Conservation (phyloP, 1,139 yeast genomes). For the Nakaseomyces delphensis region DNA sequence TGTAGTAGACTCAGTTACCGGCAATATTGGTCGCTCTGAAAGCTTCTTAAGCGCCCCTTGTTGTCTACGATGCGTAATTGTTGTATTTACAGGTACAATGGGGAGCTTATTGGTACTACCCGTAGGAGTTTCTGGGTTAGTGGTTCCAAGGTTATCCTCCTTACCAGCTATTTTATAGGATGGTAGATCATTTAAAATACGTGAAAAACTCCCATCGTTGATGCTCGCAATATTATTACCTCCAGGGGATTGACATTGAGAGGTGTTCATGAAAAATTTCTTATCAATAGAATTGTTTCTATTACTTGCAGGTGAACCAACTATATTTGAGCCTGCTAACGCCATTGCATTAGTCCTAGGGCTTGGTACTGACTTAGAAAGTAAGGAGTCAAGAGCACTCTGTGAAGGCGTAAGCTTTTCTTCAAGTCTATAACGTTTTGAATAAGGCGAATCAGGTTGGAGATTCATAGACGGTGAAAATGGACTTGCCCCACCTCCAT, state of each 20-base stretch:
- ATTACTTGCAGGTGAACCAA: constrained; percentile 4
- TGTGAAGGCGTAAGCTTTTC: constrained; percentile 27
- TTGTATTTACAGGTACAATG: constrained; percentile 1
- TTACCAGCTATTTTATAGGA: background rate
- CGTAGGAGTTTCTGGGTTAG: background rate
- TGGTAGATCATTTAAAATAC: constrained; percentile 1
- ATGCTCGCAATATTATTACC: background rate
- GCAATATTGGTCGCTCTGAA: constrained; percentile 7
- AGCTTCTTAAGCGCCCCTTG: constrained; percentile 6
- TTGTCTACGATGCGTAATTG: constrained; percentile 3
- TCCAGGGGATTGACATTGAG: constrained; percentile 4
- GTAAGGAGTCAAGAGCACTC: constrained; percentile 28
- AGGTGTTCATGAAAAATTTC: constrained; percentile 1
- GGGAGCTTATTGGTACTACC: background rate
- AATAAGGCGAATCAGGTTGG: constrained; percentile 19
- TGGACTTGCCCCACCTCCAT: constrained; percentile 15
- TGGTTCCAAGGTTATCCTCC: background rate
- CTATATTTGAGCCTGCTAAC: background rate
- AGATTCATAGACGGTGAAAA: constrained; percentile 20
- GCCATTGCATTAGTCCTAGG: constrained; percentile 12
- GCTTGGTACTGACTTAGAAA: constrained; percentile 23
- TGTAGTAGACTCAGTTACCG: constrained; percentile 8
- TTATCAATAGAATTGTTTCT: constrained; percentile 4
- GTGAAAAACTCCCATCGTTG: constrained; percentile 3
- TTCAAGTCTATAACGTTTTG: constrained; percentile 22